Evolutionary conservation across 2,329 filamentous ascomycete species (phyloP).

Genomic region (Rutstroemia sp.): DNA sequence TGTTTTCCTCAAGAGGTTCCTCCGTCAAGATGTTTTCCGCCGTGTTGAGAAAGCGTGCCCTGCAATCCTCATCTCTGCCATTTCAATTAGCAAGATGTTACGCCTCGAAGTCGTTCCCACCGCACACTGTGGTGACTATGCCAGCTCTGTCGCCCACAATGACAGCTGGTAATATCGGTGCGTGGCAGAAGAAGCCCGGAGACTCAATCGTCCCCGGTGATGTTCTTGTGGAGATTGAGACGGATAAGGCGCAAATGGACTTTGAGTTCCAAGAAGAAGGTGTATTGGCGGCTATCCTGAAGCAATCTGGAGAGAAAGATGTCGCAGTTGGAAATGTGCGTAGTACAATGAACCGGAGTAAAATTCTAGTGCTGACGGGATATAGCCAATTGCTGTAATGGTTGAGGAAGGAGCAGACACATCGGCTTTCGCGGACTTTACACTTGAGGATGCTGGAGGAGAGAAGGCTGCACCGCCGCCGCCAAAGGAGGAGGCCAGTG

Average conservation of each 20-base stretch:
- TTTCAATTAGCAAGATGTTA: constrained; percentile 51
- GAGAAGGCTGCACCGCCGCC: constrained; percentile 59
- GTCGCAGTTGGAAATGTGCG: constrained; percentile 88
- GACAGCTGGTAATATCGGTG: constrained; percentile 91
- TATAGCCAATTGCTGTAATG: constrained; percentile 87
- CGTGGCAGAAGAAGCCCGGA: constrained; percentile 96
- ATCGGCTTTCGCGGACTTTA: constrained; percentile 82
- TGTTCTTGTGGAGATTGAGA: constrained; percentile 96
- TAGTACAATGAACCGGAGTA: constrained; percentile 28
- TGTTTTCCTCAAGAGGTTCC: constrained; percentile 10
- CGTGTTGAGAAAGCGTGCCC: constrained; percentile 54
- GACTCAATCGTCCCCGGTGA: constrained; percentile 84
- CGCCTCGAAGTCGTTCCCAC: constrained; percentile 71
- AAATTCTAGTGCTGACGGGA: constrained; percentile 25
- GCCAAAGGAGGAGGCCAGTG: constrained; percentile 56
- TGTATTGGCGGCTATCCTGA: constrained; percentile 87
- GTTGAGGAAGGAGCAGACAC: constrained; percentile 88
- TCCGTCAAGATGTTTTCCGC: constrained; percentile 50
- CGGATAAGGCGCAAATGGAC: constrained; percentile 99
- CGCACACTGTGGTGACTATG: constrained; percentile 95
- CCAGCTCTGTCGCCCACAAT: constrained; percentile 96
- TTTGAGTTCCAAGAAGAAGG: constrained; percentile 99
- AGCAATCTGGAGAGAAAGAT: constrained; percentile 90
- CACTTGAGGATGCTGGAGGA: constrained; percentile 82
- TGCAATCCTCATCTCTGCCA: constrained; percentile 42